phyloP scores from a whole-genome alignment of 164 flowering plant genomes.

The Umbellularia californica region DNA sequence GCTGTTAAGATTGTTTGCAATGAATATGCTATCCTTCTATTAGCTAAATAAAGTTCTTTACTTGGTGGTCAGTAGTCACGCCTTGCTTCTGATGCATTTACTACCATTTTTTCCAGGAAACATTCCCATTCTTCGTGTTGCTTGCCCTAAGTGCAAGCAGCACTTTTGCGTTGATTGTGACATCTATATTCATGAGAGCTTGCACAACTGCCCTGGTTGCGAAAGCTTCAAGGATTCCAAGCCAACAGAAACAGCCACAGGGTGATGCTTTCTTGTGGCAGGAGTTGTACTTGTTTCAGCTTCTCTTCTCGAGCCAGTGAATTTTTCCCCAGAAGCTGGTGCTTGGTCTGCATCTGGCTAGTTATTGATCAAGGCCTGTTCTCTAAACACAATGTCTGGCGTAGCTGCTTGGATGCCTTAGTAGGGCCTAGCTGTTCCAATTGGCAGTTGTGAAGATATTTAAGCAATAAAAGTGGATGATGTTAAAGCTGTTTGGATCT shows the following conservation, averaged over 20 bases:
- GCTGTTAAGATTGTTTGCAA: neutral
- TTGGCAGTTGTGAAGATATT: too few species aligned
- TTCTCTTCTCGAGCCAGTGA: neutral
- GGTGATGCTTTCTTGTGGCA: neutral
- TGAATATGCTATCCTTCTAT: neutral
- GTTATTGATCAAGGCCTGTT: too few species aligned
- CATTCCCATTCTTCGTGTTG: conserved; percentile 46
- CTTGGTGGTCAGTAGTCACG: neutral
- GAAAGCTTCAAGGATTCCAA: conserved; percentile 58
- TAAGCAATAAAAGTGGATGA: too few species aligned
- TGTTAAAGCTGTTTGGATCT: too few species aligned
- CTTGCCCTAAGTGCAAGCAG: conserved; percentile 80
- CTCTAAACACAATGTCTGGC: too few species aligned
- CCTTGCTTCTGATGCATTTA: neutral
- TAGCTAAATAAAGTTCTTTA: neutral
- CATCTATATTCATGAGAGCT: conserved; percentile 92
- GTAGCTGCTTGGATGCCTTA: too few species aligned
- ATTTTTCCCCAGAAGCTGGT: neutral
- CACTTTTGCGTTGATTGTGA: conserved; percentile 92
- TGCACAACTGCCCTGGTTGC: conserved; percentile 97
- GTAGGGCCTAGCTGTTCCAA: too few species aligned
- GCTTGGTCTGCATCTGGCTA: neutral
- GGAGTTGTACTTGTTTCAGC: neutral
- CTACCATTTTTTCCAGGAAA: conserved; percentile 47
- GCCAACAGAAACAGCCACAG: conserved; percentile 1